Conservation (phyloP, 768 basidiomycete species). For the Suillus lakei region DNA sequence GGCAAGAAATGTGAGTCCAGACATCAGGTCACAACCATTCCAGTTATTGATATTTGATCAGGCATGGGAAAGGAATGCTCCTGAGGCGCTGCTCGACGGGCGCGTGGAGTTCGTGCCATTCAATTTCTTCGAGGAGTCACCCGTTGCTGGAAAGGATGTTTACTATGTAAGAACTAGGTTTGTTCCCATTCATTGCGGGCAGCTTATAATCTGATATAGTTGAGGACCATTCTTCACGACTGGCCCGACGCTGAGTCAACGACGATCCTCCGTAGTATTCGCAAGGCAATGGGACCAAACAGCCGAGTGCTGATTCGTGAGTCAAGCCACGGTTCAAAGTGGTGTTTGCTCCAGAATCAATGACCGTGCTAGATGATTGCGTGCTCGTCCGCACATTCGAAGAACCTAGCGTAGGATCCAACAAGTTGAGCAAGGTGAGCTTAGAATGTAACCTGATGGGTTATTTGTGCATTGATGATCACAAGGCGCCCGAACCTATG, state of each 20-base stretch:
- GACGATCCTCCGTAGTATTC: slow-evolving; percentile 35
- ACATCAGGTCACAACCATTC: not conserved
- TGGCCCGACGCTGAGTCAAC: slow-evolving; percentile 40
- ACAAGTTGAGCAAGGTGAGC: not conserved
- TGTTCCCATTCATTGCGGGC: not conserved
- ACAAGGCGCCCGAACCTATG: slow-evolving; percentile 46
- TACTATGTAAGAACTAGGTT: slow-evolving; percentile 29
- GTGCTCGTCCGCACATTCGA: slow-evolving; percentile 19
- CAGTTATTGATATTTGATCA: slow-evolving; percentile 4
- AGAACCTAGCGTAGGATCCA: slow-evolving; percentile 1
- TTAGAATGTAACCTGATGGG: not conserved
- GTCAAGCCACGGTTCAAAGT: slow-evolving; percentile 11
- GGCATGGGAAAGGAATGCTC: slow-evolving; percentile 22
- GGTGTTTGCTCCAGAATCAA: not conserved
- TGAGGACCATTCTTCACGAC: slow-evolving; percentile 37
- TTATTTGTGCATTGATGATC: slow-evolving; percentile 14
- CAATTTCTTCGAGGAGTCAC: slow-evolving; percentile 25
- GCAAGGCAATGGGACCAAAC: slow-evolving; percentile 30
- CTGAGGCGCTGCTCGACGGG: slow-evolving; percentile 20
- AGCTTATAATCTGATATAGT: slow-evolving; percentile 12
- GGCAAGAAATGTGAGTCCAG: slow-evolving; percentile 24
- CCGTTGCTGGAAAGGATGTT: slow-evolving; percentile 23
- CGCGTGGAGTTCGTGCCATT: slow-evolving; percentile 23
- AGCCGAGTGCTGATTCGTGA: slow-evolving; percentile 40
- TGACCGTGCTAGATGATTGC: slow-evolving; percentile 21